Evolutionary conservation across 208 protist genomes (phyloP).

Genomic region (Leishmania arabica): DNA sequence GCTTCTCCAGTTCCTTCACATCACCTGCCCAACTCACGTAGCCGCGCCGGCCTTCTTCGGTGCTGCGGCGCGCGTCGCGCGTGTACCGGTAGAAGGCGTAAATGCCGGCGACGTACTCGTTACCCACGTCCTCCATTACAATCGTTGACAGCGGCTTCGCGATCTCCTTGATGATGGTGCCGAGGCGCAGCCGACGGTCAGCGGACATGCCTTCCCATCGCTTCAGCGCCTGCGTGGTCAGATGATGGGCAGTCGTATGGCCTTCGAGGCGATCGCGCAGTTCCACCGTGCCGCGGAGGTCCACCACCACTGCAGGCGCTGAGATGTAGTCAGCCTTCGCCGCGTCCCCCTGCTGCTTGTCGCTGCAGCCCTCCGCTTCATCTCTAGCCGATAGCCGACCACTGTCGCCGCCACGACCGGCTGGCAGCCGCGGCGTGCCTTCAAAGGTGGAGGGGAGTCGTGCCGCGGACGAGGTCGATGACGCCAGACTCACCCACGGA

Average conservation of each 20-base stretch:
- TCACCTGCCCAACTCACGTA: conserved; percentile 57
- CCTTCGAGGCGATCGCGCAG: conserved; percentile 55
- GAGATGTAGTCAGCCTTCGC: background rate
- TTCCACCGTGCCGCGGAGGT: conserved; percentile 44
- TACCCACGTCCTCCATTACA: conserved; percentile 48
- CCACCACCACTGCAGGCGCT: conserved; percentile 23
- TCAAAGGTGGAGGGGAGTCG: background rate
- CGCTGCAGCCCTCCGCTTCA: background rate
- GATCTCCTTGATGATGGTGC: conserved; percentile 49
- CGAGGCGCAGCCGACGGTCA: conserved; percentile 18
- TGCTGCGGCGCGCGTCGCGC: conserved; percentile 37
- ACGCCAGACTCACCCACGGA: background rate
- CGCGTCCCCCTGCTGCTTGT: background rate
- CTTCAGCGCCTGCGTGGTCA: conserved; percentile 40
- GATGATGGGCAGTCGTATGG: conserved; percentile 31
- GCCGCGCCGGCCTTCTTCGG: conserved; percentile 23
- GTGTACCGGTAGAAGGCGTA: conserved; percentile 47
- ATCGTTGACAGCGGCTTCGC: conserved; percentile 37
- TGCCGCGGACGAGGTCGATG: background rate
- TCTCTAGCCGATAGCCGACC: background rate
- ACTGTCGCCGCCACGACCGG: background rate
- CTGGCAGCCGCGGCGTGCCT: background rate
- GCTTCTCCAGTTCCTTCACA: conserved; percentile 46
- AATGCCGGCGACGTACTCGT: conserved; percentile 38
- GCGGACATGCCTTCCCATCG: conserved; percentile 32